Percentiles rank a stretch among this genome's conserved stretches.
Conservation (phyloP, 495 filamentous ascomycete genomes). For the Neurospora sp. region DNA sequence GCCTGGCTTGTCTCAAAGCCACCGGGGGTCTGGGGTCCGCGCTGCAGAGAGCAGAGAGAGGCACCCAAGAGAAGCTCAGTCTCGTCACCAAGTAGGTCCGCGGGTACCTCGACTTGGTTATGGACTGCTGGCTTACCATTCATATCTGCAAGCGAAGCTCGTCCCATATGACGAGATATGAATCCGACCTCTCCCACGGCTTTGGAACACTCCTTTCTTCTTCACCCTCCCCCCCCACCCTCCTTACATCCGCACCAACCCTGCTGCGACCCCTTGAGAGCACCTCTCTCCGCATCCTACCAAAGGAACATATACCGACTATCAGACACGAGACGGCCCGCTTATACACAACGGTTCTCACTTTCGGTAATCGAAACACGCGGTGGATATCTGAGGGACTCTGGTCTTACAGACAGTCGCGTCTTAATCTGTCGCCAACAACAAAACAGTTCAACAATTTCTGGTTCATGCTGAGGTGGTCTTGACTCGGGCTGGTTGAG, state of each 20-base stretch:
- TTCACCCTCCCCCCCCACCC: constrained; percentile 6
- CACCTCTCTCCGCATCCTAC: neutral
- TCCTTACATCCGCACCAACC: neutral
- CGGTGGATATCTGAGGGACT: neutral
- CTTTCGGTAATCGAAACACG: neutral
- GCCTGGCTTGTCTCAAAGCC: neutral
- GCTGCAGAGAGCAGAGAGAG: neutral
- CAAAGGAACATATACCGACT: neutral
- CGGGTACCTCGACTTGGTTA: neutral
- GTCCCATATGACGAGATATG: constrained; percentile 20
- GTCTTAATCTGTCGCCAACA: neutral
- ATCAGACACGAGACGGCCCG: neutral
- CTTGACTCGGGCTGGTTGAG: neutral
- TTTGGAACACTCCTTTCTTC: constrained; percentile 14
- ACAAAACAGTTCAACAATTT: neutral
- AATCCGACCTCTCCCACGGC: constrained; percentile 22
- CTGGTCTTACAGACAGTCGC: neutral
- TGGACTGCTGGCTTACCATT: neutral
- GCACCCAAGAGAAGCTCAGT: neutral
- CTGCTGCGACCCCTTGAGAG: neutral
- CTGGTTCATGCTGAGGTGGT: neutral
- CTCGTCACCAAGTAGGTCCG: neutral
- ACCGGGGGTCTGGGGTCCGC: neutral
- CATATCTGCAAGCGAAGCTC: constrained; percentile 9
- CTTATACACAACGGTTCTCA: neutral